Base-by-base conservation (phyloP, 177 flowering plant genomes). In the Vitis hybrid region DNA sequence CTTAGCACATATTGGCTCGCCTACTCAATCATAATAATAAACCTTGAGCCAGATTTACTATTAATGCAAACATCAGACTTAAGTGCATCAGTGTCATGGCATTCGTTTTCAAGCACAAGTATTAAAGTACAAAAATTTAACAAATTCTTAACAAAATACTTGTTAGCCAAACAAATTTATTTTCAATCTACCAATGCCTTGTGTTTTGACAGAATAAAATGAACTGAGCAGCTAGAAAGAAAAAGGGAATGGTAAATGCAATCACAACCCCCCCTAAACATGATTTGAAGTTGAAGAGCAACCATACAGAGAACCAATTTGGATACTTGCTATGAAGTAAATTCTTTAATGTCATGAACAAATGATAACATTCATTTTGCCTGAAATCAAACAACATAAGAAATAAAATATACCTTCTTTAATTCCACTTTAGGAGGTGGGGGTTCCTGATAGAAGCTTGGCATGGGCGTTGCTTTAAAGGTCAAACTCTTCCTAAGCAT, bases 381-480 rank as follows among this genome's bases (percentile, higher is more conserved):
- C 47, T 5, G 47, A 38, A 38, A 38, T 38, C 47, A 38, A 0
- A 38, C 47, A 38, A 38, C 47, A 38, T 38, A 38, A 49, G 8
- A 56, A 38, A 20, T 1, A 64, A 64, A 49, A 59, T 6, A 69
- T 79, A 89, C 99, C 97, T 94, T 95, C 87, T 92, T 95, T 62
- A 95, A 73, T 69, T 94, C 99, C 56, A 73, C 79, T 80, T 92
- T 93, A 18, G 96, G 89, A 71, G 99, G 97, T 61, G 88, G 75
- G 59, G 99, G 97, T 75, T 95, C 98, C 81, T 90, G 95, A 76
- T 95, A 95, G 75, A 95, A 95, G 77, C 81, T 92, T 33, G 99
- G 99, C 99, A 95, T 87, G 5, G 99, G 99, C 47, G 94, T 88
- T 33, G 99, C 99, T 84, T 92, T 95, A 73, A 95, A 95, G 20